phyloP scores from a whole-genome alignment of 306 rosid genomes.

The Lotus japonicus region DNA sequence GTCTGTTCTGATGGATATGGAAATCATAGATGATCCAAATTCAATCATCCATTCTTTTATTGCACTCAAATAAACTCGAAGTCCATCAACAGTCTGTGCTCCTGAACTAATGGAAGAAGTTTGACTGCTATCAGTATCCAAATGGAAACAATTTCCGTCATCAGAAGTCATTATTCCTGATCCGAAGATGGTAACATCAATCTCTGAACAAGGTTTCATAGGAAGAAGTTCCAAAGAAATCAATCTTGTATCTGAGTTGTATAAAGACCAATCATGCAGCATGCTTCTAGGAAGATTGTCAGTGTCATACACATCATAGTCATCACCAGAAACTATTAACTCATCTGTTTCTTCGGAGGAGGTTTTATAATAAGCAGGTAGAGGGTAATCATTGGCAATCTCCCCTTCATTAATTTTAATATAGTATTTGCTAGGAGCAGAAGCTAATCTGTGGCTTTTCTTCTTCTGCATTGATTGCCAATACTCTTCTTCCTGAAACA shows the following conservation, averaged over 20 bases:
- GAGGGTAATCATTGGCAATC: constrained; percentile 89
- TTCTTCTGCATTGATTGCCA: constrained; percentile 62
- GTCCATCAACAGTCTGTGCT: constrained; percentile 55
- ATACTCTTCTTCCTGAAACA: constrained; percentile 85
- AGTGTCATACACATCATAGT: constrained; percentile 39
- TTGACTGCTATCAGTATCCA: constrained; percentile 57
- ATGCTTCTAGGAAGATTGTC: constrained; percentile 79
- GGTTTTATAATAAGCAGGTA: constrained; percentile 83
- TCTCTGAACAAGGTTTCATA: constrained; percentile 88
- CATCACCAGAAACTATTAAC: constrained; percentile 52
- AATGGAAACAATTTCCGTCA: constrained; percentile 81
- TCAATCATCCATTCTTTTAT: constrained; percentile 98
- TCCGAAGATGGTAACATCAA: constrained; percentile 87
- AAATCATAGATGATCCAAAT: constrained; percentile 82
- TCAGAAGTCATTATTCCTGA: constrained; percentile 83
- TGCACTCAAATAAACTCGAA: constrained; percentile 80
- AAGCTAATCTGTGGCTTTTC: constrained; percentile 41
- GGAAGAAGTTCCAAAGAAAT: constrained; percentile 96
- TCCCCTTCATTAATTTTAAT: constrained; percentile 91
- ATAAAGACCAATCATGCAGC: constrained; percentile 88
- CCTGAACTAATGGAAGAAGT: constrained; percentile 44
- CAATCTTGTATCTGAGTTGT: constrained; percentile 80
- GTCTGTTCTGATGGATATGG: constrained; percentile 84
- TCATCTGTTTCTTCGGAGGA: constrained; percentile 74
- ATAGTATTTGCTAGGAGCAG: constrained; percentile 53